Evolutionary conservation across 2,329 filamentous ascomycete species (phyloP).

Genomic region (Chrysoporthe cubensis): DNA sequence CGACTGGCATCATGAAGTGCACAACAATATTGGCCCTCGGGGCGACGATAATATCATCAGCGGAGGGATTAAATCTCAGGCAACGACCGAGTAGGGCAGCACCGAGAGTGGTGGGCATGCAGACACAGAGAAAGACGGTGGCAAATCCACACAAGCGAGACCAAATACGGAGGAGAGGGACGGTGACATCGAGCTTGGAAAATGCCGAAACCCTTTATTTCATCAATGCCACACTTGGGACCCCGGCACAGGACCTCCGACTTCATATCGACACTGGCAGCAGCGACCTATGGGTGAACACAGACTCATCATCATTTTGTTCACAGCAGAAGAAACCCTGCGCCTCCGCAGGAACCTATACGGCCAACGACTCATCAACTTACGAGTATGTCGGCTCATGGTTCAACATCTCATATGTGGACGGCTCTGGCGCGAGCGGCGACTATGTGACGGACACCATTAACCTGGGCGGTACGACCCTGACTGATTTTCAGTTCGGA

Average conservation of each 20-base stretch:
- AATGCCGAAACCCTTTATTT: conserved; percentile 69
- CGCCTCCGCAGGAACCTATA: conserved; percentile 66
- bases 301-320: conserved; percentile 65
- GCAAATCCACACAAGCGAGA: conserved; percentile 50
- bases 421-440: conserved; percentile 75
- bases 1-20: conserved; percentile 42
- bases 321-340: conserved; percentile 54
- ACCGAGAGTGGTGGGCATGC: conserved; percentile 51
- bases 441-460: conserved; percentile 82
- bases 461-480: conserved; percentile 55
- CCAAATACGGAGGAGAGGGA: conserved; percentile 49
- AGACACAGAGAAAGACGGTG: conserved; percentile 46
- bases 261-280: conserved; percentile 71
- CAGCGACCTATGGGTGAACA: conserved; percentile 74
- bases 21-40: conserved; percentile 36
- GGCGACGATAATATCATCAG: conserved; percentile 36
- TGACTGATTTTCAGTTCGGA: conserved; percentile 70
- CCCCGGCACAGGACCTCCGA: conserved; percentile 59
- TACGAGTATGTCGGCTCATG: conserved; percentile 73
- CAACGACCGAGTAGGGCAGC: conserved; percentile 37
- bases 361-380: conserved; percentile 72
- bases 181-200: conserved; percentile 52
- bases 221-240: conserved; percentile 65
- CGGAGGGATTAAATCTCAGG: conserved; percentile 36
- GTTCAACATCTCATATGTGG: conserved; percentile 89